A percentile compares a stretch with the other conserved stretches of the same genome.
phyloP scores from a whole-genome alignment of 2,329 filamentous ascomycete species.

The Chrysoporthe puriensis region DNA sequence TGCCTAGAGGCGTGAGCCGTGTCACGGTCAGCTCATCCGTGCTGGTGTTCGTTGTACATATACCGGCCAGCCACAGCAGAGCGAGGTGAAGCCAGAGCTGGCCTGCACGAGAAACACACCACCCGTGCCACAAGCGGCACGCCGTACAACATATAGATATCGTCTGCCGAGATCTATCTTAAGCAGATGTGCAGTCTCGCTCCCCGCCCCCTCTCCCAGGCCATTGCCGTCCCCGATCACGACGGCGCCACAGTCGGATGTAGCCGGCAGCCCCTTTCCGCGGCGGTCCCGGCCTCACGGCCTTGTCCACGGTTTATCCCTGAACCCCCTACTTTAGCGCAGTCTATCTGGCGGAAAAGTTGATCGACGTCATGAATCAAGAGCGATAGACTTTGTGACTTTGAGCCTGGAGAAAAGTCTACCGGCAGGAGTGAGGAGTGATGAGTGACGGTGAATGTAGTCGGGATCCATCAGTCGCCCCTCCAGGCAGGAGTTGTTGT shows the following conservation, averaged over 20 bases:
- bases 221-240: neutral
- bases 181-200: neutral
- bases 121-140: neutral
- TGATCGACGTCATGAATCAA: conserved; percentile 21
- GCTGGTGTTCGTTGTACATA: neutral
- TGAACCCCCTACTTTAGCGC: conserved; percentile 28
- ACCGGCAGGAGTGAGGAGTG: neutral
- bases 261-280: conserved; percentile 21
- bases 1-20: neutral
- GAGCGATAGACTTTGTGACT: neutral
- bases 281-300: neutral
- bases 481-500: neutral
- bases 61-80: neutral
- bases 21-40: neutral
- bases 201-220: neutral
- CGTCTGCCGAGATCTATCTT: neutral
- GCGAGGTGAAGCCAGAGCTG: neutral
- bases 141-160: conserved; percentile 1
- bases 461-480: neutral
- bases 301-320: conserved; percentile 13
- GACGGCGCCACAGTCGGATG: conserved; percentile 19
- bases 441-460: neutral
- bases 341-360: neutral
- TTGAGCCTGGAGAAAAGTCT: neutral
- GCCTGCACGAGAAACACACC: neutral